Conservation (phyloP, 352 stramenopile genomes). For the Pythium plurisporium region DNA sequence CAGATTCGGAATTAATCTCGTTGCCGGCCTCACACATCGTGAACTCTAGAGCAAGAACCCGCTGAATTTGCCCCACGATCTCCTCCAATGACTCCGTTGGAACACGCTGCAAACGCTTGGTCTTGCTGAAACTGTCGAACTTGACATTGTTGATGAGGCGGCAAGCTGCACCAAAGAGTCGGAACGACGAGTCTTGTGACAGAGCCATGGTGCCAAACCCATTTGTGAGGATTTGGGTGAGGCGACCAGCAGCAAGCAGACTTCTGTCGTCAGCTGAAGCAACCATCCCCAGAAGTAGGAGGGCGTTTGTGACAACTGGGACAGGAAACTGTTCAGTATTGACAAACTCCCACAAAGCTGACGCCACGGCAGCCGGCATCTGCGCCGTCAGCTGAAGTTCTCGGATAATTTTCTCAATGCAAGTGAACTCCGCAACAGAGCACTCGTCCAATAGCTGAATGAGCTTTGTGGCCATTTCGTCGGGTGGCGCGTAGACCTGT, state of each 20-base stretch:
- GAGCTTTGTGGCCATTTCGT: conserved; percentile 58
- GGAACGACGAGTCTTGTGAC: conserved; percentile 42
- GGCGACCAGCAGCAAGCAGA: conserved; percentile 55
- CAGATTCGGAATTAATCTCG: conserved; percentile 26
- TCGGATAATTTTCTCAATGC: conserved; percentile 67
- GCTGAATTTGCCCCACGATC: conserved; percentile 86
- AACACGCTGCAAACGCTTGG: conserved; percentile 53
- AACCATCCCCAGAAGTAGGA: conserved; percentile 66
- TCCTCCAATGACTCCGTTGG: conserved; percentile 87
- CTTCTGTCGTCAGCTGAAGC: conserved; percentile 57
- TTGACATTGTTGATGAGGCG: conserved; percentile 62
- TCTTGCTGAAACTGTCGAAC: conserved; percentile 43
- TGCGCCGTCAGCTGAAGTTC: conserved; percentile 56
- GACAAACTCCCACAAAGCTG: conserved; percentile 64
- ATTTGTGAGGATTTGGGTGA: conserved; percentile 48
- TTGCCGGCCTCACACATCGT: conserved; percentile 48
- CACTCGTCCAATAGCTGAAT: conserved; percentile 75
- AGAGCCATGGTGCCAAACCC: conserved; percentile 55
- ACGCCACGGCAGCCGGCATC: conserved; percentile 59
- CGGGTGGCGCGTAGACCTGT: conserved; percentile 36
- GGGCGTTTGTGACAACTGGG: conserved; percentile 56
- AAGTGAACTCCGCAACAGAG: conserved; percentile 72
- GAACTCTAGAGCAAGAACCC: conserved; percentile 86
- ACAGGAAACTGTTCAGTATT: conserved; percentile 51
- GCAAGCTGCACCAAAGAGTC: conserved; percentile 54